Evolutionary conservation across 148 eudicot species (phyloP), one percentile per base, ranked within the genome.

Genomic region (Hydrangea macrophylla): DNA sequence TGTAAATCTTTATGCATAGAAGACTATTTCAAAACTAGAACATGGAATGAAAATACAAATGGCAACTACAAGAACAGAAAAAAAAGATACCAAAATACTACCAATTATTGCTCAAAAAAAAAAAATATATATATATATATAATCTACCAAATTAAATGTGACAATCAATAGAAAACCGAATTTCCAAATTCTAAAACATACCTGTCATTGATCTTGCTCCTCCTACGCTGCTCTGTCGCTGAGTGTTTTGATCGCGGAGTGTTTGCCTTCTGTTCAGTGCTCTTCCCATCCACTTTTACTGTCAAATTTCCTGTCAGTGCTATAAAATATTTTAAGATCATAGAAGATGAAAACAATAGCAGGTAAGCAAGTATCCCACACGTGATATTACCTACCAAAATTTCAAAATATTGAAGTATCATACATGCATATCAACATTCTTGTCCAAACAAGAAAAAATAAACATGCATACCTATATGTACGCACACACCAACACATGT

Each of bases 121-220:
- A 35, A 20, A 48, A 20, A 48, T 2, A 15, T 3, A 48, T 6
- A 48, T 48, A 35, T 3, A n/a, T 24, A 36, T 11, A 40, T 18
- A 6, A 22, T 42, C 24, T n/a, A 24, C 36, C 27, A 27, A n/a
- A 30, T 11, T 20, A 55, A 45, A 15, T 25, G 23, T n/a, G 27
- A n/a, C n/a, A n/a, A 5, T n/a, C 10, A 33, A 56, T 23, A 53
- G 62, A 67, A 22, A 57, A 28, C 2, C 54, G 30, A 13, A 39
- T 0, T 22, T 26, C 40, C 62, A 74, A n/a, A n/a, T n/a, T n/a
- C n/a, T n/a, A n/a, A n/a, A n/a, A 75, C 96, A 80, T 88, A 85
- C 99, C 99, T 90, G 87, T 94, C 99, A 79, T 94, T 94, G 66
- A 94, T 91, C 76, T 94, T 94, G 81, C 96, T 88, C 71, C 99